These are phyloP conservation scores for Hypoxylon sp. DNA, from an alignment of 2,329 filamentous ascomycete genomes.

Conservation along the genomic window DNA sequence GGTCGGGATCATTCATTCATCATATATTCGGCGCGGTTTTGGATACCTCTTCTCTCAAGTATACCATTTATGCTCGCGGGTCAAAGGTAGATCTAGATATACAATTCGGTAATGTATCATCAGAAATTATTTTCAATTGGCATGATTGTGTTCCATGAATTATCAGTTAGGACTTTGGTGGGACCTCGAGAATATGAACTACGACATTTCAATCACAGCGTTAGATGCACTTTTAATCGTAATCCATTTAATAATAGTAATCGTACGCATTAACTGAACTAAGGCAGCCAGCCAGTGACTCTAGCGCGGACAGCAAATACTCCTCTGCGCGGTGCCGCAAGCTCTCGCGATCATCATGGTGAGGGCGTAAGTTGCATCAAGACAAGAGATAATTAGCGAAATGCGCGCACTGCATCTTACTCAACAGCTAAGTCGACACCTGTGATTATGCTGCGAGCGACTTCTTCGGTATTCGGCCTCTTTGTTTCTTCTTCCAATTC, in stretches of 20 bases:
- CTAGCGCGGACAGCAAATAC: constrained; percentile 21
- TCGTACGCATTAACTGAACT: constrained; percentile 26
- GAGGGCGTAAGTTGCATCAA: constrained; percentile 15
- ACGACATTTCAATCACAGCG: neutral
- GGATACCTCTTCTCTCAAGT: neutral
- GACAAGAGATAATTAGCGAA: constrained; percentile 4
- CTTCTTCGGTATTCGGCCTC: constrained; percentile 15
- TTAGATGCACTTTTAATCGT: neutral
- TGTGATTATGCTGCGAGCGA: constrained; percentile 27
- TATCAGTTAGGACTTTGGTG: neutral
- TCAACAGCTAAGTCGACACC: constrained; percentile 19
- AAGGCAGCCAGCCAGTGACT: constrained; percentile 5
- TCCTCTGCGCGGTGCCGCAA: constrained; percentile 9
- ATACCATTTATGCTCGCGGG: no score
- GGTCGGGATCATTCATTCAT: neutral
- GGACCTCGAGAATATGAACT: neutral
- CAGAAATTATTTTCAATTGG: no score
- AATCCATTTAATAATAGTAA: constrained; percentile 1
- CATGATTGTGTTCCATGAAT: no score
- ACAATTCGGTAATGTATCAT: no score
- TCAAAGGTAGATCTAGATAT: no score
- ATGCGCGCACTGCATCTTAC: constrained; percentile 20
- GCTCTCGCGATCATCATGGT: constrained; percentile 12
- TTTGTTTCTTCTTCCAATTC: constrained; percentile 19
- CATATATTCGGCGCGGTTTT: neutral